phyloP scores from a whole-genome alignment of 139 green algal genomes.

The Closterium sp. region DNA sequence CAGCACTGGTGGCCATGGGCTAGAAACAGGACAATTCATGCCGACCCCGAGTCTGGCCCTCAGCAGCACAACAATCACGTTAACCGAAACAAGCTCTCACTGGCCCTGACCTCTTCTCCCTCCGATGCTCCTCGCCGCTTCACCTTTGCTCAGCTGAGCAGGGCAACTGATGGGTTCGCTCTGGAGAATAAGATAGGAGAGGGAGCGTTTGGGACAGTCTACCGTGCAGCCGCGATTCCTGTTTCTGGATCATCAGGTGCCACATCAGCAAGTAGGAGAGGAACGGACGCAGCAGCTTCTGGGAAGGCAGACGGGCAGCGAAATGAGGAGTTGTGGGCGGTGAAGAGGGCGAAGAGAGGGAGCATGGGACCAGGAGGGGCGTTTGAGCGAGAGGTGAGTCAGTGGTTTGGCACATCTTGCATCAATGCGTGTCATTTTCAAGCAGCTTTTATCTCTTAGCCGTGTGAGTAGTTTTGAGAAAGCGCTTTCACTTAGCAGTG shows the following conservation, averaged over 20 bases:
- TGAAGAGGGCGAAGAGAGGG: neutral
- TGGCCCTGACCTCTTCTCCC: neutral
- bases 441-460: no score
- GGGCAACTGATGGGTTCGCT: neutral
- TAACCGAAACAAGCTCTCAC: no score
- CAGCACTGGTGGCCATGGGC: neutral
- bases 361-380: neutral
- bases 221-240: neutral
- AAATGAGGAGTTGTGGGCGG: neutral
- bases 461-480: no score
- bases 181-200: neutral
- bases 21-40: neutral
- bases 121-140: neutral
- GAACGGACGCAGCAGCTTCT: neutral
- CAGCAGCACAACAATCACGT: neutral
- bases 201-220: neutral
- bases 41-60: neutral
- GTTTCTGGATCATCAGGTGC: neutral
- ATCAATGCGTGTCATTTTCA: no score
- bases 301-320: neutral
- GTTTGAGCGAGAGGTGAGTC: neutral
- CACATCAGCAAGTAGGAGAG: neutral
- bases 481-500: no score
- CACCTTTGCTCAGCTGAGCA: neutral
- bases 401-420: neutral